Evolutionary conservation across 2,329 filamentous ascomycete genomes (phyloP), one percentile per base, ranked within the genome.

Genomic region (Lachnellula hyalina): DNA sequence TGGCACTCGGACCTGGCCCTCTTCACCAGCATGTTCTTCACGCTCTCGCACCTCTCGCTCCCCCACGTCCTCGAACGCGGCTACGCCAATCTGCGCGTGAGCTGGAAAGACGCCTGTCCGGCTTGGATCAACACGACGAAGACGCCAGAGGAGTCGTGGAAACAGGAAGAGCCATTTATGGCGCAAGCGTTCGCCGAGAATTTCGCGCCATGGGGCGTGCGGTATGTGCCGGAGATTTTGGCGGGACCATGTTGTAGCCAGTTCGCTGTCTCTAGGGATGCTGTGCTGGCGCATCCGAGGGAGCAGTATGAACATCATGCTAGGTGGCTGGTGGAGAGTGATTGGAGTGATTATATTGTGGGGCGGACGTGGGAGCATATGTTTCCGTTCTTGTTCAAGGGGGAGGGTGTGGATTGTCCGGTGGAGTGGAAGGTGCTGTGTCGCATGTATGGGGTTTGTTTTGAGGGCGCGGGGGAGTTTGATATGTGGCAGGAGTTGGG

Each of bases 341-440:
- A 75, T 5, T 66, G 81, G 47, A 71, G 72, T 9, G 80, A 84
- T 62, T 73, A 74, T 14, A 66, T 77, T 28, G 80, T 77, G 19
- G 83, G 83, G 2, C 72, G 83, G 21, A 75, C 85, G 4, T 75
- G 85, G 65, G 83, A 86, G 64, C 85, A 83, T 61, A 69, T 82
- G 34, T 86, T 83, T 82, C 83, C 86, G 45, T 62, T 49, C 32
- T 25, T 62, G 28, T 61, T 60, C 32, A 36, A 44, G 14, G 44
- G 44, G 12, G 53, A 55, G n/a, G 52, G 52, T 2, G 40, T 55
- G 12, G 58, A 58, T 44, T 62, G 60, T 55, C 58, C 55, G 9
- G 17, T 42, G n/a, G 58, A 59, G 28, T 54, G 49, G 15, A 49
- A 53, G 44, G 48, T 28, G 25, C 2, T 23, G 21, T 44, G 41